Evolutionary conservation across 345 rosid species (phyloP), one percentile per base, ranked within the genome.

Genomic region (Melaleuca alternifolia): DNA sequence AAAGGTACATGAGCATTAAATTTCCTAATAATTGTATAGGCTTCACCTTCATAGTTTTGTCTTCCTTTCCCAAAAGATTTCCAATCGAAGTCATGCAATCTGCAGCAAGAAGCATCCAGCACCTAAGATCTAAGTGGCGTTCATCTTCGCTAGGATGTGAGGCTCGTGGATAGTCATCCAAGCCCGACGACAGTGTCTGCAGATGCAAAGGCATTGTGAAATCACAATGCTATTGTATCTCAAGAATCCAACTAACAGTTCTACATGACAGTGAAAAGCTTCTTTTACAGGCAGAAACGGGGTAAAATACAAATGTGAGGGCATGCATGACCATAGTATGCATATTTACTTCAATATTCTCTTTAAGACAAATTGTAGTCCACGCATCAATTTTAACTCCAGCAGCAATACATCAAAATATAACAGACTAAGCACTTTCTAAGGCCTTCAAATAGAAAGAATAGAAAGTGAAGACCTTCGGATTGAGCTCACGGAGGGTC

Each of bases 51-150:
- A 50, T 90, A 48, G 82, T 84, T 86, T 87, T 86, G 16, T 89
- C 79, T 86, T 91, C 90, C 62, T 84, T 89, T 87, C 89, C 82
- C 89, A 94, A 56, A 88, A 96, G 90, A 89, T 89, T 89, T 11
- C 87, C 54, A 89, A 97, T 94, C 84, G 96, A 94, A 88, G 90
- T 90, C 97, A 97, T 92, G 91, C 96, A 97, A 62, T 94, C 95
- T 84, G 98, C 98, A 10, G 97, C 98, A 85, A 97, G 98, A 90
- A 93, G 94, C 96, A 97, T 96, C 98, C 99, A 97, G 85, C 98
- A 95, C 91, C 99, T 94, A 83, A 97, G 99, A 91, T 97, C 98
- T 88, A 96, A 86, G 90, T 97, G 99, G 46, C 92, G 96, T 89
- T 97, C 99, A 83, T 97, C 97, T 53, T 90, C 96, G 88, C 82